Evolutionary conservation across 202 grass and related monocot species (phyloP), one percentile per base, ranked within the genome.

Genomic region (Hordeum pubiflorum): DNA sequence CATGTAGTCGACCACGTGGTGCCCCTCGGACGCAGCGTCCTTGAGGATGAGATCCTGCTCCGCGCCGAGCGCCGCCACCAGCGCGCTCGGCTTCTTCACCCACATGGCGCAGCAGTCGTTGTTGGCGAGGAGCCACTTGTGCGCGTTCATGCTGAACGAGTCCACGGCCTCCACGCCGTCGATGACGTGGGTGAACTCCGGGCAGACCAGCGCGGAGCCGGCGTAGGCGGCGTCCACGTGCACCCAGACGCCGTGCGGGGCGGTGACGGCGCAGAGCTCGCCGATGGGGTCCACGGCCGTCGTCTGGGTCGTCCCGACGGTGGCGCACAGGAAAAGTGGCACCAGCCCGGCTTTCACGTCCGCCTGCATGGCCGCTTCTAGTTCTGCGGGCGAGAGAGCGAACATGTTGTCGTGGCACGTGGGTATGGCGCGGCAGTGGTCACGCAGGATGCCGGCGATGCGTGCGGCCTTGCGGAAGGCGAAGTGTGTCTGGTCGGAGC

Each of bases 61-160:
- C 22, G 86, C 76, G 15, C 86, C 84, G 6, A 91, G 78, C 26
- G 75, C 56, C 17, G 77, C 21, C 22, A 76, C 34, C 23, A 92
- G 57, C 20, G 33, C 36, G 3, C 54, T 3, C 4, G 86, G 70
- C n/a, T 44, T 41, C 87, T 76, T 57, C 78, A 74, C 77, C 91
- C 87, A 93, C 54, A 57, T 22, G 7, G 54, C 54, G n/a, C 54
- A 57, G 0, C 54, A 22, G 54, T 57, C 54, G 8, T 82, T 85
- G 64, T 86, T 93, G 15, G 91, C 80, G 12, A 93, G 82, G 26
- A 93, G 86, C 91, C 91, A 93, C 77, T 93, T 93, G 68, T 93
- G 91, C 0, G 91, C 72, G 74, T 93, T 93, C 84, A 87, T 73
- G 54, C 54, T 57, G n/a, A 57, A 57, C 8, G 54, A 57, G n/a